phyloP scores from a whole-genome alignment of 805 yeast genomes.

The Tetrapisispora iriomotensis region DNA sequence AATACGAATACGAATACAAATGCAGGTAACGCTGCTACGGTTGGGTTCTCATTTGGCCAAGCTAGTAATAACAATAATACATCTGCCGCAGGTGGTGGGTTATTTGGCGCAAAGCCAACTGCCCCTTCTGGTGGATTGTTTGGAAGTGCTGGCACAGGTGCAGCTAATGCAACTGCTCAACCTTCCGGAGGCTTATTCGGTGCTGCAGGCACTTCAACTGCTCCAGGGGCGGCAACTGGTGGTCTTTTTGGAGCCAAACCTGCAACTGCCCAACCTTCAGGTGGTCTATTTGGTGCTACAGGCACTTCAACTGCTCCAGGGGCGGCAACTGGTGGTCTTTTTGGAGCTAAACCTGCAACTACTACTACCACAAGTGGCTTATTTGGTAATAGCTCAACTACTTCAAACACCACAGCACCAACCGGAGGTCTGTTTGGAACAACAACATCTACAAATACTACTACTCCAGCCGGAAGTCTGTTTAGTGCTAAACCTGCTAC shows the following conservation, averaged over 20 bases:
- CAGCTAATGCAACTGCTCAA: background rate
- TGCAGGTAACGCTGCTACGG: conserved; percentile 5
- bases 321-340: conserved; percentile 22
- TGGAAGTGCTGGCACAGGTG: conserved; percentile 14
- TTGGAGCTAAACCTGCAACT: conserved; percentile 15
- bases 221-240: conserved; percentile 13
- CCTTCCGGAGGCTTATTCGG: conserved; percentile 14
- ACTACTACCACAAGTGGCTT: conserved; percentile 16
- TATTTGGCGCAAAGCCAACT: conserved; percentile 20
- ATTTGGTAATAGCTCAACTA: conserved; percentile 16
- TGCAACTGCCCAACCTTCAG: conserved; percentile 9
- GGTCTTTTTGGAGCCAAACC: conserved; percentile 26
- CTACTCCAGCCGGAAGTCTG: conserved; percentile 17
- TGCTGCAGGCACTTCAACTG: conserved; percentile 1
- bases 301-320: conserved; percentile 9
- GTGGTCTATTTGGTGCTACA: conserved; percentile 28
- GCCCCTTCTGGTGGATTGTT: conserved; percentile 16
- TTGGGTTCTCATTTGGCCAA: conserved; percentile 15
- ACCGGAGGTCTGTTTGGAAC: conserved; percentile 24
- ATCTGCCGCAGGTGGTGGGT: conserved; percentile 1
- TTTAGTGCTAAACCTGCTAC: conserved; percentile 16
- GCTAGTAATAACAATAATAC: background rate
- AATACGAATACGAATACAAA: background rate
- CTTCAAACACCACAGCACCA: conserved; percentile 3
- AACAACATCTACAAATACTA: conserved; percentile 8